Base-by-base conservation (phyloP, 306 rosid genomes). In the Vicia villosa region DNA sequence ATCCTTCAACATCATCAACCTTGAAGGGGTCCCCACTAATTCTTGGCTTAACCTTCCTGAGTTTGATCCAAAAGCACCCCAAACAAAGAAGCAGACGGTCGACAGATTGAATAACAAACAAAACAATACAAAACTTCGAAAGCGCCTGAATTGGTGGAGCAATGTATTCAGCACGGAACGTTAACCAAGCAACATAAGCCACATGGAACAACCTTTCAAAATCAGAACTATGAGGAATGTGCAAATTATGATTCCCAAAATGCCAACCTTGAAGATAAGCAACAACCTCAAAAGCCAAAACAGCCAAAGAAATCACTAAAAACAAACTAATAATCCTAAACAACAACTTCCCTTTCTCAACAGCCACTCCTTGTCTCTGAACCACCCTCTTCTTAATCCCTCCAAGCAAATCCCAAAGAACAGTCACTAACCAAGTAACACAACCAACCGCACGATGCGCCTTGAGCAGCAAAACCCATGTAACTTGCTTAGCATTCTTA, bases 51-150 rank as follows among this genome's bases (percentile, higher is more conserved):
- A 88, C 74, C 81, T 87, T 93, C 85, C 69, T 88, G 79, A 43
- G 85, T 77, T 87, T 93, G 40, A 93, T 86, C 98, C 96, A 90
- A 37, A 88, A 81, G 84, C 98, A 93, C 57, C 98, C 97, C 32
- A 93, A 70, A 65, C 91, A 83, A 63, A 90, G 96, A 17, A 90
- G 47, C 88, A 83, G 69, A 16, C 98, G 96, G 74, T 93, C 98
- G 63, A 79, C 77, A 0, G 97, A 93, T 69, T 93, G 98, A 60
- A 93, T 88, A 61, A 93, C 83, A 86, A 93, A 93, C 55, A 93
- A 81, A 76, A 85, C 84, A 69, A 90, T 81, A 82, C 98, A 90
- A 59, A 93, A 90, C 45, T 79, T 88, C 1, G 97, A 88, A 67
- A 93, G 97, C 46, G 91, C 86, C 75, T 83, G 87, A 42, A 90